A percentile compares a stretch with the other conserved stretches of the same genome.
Evolutionary conservation across 2,329 filamentous ascomycete genomes (phyloP).

Genomic region (Seiridium cupressi): DNA sequence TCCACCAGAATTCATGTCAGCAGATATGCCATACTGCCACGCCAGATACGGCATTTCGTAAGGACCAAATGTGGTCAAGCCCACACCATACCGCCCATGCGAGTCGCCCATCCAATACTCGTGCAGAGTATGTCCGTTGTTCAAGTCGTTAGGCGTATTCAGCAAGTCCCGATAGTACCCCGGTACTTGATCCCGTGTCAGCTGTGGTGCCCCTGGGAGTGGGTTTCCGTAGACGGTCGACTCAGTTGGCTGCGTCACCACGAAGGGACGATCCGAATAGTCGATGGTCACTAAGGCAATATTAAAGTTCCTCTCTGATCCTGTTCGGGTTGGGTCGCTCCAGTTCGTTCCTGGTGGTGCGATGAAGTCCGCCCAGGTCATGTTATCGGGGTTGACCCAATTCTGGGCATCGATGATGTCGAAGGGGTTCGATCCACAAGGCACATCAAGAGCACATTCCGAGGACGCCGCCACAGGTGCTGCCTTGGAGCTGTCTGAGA

Average conservation of each 20-base stretch:
- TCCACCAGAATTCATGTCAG: constrained; percentile 44
- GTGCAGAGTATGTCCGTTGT: constrained; percentile 50
- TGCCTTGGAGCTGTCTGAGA: background rate
- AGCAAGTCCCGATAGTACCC: constrained; percentile 49
- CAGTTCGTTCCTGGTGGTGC: constrained; percentile 46
- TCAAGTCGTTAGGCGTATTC: constrained; percentile 47
- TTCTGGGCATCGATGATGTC: constrained; percentile 48
- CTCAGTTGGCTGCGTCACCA: constrained; percentile 41
- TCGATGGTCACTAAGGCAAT: constrained; percentile 53
- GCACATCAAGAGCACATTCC: background rate
- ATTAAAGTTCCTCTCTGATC: constrained; percentile 51
- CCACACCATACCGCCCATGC: constrained; percentile 49
- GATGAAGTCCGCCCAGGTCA: constrained; percentile 50
- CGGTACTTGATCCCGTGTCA: constrained; percentile 44
- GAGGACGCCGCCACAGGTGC: background rate
- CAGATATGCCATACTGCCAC: constrained; percentile 50
- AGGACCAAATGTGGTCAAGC: constrained; percentile 50
- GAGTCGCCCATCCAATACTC: constrained; percentile 60
- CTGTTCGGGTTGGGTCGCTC: constrained; percentile 41
- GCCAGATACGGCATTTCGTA: constrained; percentile 45
- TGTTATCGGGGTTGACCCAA: constrained; percentile 52
- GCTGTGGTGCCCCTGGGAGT: constrained; percentile 36
- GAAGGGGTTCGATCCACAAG: constrained; percentile 36
- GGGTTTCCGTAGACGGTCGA: constrained; percentile 52
- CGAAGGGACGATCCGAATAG: constrained; percentile 47